Conservation (phyloP, 306 rosid genomes). For the Cucumis cinereus region DNA sequence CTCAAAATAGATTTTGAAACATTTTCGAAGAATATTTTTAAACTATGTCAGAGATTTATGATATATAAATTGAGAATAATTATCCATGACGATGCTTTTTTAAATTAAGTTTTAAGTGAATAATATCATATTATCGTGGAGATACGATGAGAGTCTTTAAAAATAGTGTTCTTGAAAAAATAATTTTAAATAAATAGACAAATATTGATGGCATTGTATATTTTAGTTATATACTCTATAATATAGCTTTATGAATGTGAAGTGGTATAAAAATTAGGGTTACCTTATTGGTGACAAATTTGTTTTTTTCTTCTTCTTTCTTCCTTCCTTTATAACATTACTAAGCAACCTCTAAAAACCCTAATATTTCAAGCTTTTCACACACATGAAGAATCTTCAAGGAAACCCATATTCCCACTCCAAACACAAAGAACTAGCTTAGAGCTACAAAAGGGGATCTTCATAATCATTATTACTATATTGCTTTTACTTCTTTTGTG, state of each 20-base stretch:
- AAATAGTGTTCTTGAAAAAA: too few species aligned
- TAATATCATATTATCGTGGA: too few species aligned
- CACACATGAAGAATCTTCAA: neutral
- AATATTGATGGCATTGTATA: too few species aligned
- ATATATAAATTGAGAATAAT: too few species aligned
- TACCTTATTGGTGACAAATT: neutral
- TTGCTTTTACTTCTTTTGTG: neutral
- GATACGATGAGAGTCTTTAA: too few species aligned
- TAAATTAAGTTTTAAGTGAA: too few species aligned
- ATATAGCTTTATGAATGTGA: neutral
- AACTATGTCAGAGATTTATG: too few species aligned
- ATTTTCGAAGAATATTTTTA: too few species aligned
- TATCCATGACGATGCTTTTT: too few species aligned
- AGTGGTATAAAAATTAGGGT: neutral
- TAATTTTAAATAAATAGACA: too few species aligned
- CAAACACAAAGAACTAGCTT: neutral
- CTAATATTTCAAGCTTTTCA: conserved; percentile 2
- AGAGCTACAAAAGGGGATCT: neutral
- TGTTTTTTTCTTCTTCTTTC: neutral
- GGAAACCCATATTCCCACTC: conserved; percentile 1
- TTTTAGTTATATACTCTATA: too few species aligned
- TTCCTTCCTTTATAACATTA: neutral
- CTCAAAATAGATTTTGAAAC: too few species aligned
- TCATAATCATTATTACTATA: neutral
- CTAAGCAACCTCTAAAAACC: neutral